Conservation (phyloP, 768 basidiomycete genomes). For the Kwoniella dejecticola region DNA sequence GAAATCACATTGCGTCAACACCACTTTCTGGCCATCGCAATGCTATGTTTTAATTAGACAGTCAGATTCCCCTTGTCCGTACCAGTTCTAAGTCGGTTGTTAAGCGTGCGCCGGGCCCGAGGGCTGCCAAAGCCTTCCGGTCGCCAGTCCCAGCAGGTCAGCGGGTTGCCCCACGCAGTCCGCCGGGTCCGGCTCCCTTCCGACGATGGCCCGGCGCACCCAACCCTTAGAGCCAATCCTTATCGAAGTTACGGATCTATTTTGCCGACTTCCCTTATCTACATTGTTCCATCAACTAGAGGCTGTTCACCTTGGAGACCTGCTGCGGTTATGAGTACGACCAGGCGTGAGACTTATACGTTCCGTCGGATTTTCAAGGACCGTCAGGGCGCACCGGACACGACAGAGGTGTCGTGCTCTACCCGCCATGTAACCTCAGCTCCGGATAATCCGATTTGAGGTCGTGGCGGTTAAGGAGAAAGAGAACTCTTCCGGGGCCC, state of each 20-base stretch:
- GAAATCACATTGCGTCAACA: constrained; percentile 80
- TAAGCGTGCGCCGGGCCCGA: constrained; percentile 64
- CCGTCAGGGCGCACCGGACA: constrained; percentile 73
- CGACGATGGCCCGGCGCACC: constrained; percentile 71
- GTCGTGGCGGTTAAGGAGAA: constrained; percentile 73
- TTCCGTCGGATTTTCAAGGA: constrained; percentile 81
- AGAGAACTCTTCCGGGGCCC: constrained; percentile 77
- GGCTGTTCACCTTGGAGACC: constrained; percentile 80
- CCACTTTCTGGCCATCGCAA: constrained; percentile 63
- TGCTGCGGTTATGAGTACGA: constrained; percentile 74
- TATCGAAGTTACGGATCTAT: constrained; percentile 72
- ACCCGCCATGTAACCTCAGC: constrained; percentile 72
- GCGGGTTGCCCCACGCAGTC: constrained; percentile 66
- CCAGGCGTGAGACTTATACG: constrained; percentile 69
- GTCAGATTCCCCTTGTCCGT: constrained; percentile 78
- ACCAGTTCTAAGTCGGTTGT: constrained; percentile 72
- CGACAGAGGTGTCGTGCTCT: constrained; percentile 71
- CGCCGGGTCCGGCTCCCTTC: constrained; percentile 65
- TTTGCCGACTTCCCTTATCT: constrained; percentile 81
- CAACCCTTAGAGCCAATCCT: constrained; percentile 76
- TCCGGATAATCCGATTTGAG: constrained; percentile 75
- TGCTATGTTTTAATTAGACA: constrained; percentile 84
- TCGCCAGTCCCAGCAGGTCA: constrained; percentile 58
- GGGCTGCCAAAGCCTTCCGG: constrained; percentile 63
- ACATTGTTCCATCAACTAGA: constrained; percentile 79